These are phyloP conservation scores for Pneumocystis canis DNA, from an alignment of 1,139 yeast species.

Conservation along the genomic window DNA sequence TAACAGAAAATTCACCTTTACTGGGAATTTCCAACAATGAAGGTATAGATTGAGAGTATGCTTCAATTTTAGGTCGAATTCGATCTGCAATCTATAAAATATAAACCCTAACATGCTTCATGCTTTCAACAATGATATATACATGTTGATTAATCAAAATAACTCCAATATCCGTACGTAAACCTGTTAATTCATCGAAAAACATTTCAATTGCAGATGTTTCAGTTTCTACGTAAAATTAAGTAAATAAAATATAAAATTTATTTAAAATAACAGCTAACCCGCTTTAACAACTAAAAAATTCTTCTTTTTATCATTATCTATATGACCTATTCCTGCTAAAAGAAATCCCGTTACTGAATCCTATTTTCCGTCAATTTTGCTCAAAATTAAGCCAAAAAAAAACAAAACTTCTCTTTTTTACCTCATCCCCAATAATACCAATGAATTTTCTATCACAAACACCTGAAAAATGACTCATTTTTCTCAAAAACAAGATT, in stretches of 20 bases:
- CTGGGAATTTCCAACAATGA: conserved; percentile 95
- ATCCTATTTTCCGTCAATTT: conserved; percentile 30
- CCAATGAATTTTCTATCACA: conserved; percentile 51
- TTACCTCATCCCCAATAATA: conserved; percentile 74
- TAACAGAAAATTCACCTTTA: conserved; percentile 27
- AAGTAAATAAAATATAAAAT: neutral
- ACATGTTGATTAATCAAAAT: conserved; percentile 79
- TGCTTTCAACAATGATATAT: conserved; percentile 9
- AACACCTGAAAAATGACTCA: neutral
- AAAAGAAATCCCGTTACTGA: conserved; percentile 88
- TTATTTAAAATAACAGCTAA: neutral
- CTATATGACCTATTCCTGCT: conserved; percentile 90
- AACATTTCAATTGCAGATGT: conserved; percentile 61
- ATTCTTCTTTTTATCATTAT: conserved; percentile 56
- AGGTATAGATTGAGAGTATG: conserved; percentile 82
- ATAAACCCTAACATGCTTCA: neutral
- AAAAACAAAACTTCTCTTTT: neutral
- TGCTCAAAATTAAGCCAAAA: neutral
- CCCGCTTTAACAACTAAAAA: conserved; percentile 64
- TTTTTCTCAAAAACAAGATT: neutral
- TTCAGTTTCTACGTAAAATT: conserved; percentile 34
- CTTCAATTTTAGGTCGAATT: conserved; percentile 70
- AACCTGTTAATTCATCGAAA: conserved; percentile 58
- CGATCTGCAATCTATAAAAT: conserved; percentile 53
- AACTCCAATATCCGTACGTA: conserved; percentile 83